Base-by-base conservation (phyloP, 2,329 filamentous ascomycete species). In the Podosphaera aphanis region DNA sequence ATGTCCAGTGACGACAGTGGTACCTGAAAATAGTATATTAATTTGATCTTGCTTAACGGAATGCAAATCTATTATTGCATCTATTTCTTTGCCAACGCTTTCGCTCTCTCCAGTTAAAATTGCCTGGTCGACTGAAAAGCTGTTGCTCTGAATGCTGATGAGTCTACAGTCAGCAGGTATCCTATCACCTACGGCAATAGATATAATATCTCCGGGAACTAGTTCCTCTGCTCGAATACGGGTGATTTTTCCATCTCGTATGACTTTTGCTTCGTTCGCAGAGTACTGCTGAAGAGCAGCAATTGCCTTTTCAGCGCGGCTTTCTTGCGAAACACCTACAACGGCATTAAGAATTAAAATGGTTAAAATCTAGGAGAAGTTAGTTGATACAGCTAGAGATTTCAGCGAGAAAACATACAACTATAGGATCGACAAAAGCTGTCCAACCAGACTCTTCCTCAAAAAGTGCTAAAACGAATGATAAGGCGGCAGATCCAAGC, bases 1-100 rank as follows among this genome's bases (percentile, higher is more conserved):
- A 61, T 88, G 83, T 50, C 90, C 90, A 52, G 82, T 93, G 18
- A 94, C 88, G 16, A 98, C 85, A 2, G 90, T 95, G 5, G 92
- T 98, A 56, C 92, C 92, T 1, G 92, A 98, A 65, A 98, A 98
- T 49, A 98, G 71, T 74, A 93, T 94, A 63, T 98, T 98, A 66
- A 81, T 66, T 66, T 95, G 90, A 61, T 98, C 90, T 66, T 98
- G 90, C 65, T 93, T 84, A 54, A 98, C 92, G 39, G 88, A 86
- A 63, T 81, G 78, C 40, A 71, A 66, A 59, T 95, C 90, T 54
- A 73, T 67, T 52, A 95, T 68, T 5, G 71, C 67, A 2, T 61
- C 61, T 43, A 71, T 72, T 56, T 88, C 83, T 65, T 98, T 98
- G 60, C 78, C 73, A 44, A 98, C 88, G 61, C 88, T 95, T 66